Evolutionary conservation across 208 protist genomes (phyloP), one percentile per base, ranked within the genome.

Genomic region (Lotmaria passim): DNA sequence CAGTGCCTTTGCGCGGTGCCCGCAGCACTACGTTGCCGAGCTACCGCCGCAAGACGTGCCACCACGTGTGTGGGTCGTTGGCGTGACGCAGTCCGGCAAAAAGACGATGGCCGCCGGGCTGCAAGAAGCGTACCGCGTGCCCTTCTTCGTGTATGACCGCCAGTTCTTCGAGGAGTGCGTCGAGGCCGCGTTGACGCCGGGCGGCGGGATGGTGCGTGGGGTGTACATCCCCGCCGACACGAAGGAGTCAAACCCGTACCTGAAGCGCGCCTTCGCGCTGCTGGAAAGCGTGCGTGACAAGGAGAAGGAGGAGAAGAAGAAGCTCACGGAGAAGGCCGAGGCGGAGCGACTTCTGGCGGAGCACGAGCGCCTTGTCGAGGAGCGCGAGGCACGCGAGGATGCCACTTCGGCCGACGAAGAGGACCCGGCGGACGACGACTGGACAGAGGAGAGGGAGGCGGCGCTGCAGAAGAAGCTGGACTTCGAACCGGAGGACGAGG

Each of bases 401-500:
- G 76, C 51, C 28, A 73, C 30, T 21, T 63, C 77, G 28, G 72
- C 78, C 31, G 74, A 77, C n/a, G 83, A 84, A 8, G 74, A 80
- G 3, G 77, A 85, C 17, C 78, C 83, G 7, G 79, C 85, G 24
- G 84, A 86, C 41, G 82, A 82, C 23, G 86, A 84, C 52, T 46
- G 81, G 38, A 80, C 84, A 30, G 90, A 93, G 52, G 90, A 93
- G 33, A 81, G 79, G 10, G 89, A 95, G 78, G 87, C 82, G 30
- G 76, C 67, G 21, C 73, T 95, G 23, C 83, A 87, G 38, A 77
- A 83, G 67, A 61, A 83, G 36, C 75, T 93, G 0, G 88, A 94
- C 51, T 97, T 87, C 58, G 93, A 97, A 66, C 83, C 93, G n/a
- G 90, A 97, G 69, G 87, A 90, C 23, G 79, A 87, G 17, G 86